Evolutionary conservation across 148 eudicot genomes (phyloP).

Genomic region (Fagopyrum homotropicum): DNA sequence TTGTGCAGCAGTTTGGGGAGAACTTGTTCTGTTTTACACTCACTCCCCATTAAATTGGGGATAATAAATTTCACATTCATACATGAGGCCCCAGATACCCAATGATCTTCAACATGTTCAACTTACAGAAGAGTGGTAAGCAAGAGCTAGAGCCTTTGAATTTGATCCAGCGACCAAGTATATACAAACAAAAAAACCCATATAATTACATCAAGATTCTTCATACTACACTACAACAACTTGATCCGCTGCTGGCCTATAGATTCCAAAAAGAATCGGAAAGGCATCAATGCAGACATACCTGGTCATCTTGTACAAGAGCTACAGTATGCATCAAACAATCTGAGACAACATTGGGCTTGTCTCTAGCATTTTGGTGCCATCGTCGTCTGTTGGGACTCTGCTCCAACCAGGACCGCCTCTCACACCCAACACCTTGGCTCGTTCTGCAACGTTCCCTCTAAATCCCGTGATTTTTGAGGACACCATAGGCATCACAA

Average conservation of each 20-base stretch:
- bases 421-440: conserved; percentile 52
- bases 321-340: conserved; percentile 24
- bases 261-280: background rate
- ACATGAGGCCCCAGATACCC: background rate
- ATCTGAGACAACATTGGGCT: conserved; percentile 33
- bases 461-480: conserved; percentile 90
- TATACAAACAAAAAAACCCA: conserved; percentile 11
- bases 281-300: too few relatives aligned
- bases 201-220: conserved; percentile 12
- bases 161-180: conserved; percentile 16
- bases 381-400: conserved; percentile 52
- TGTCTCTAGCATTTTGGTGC: conserved; percentile 42
- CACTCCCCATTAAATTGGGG: background rate
- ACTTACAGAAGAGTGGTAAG: conserved; percentile 18
- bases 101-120: conserved; percentile 5
- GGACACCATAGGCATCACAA: conserved; percentile 95
- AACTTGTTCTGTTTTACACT: background rate
- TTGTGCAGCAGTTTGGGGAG: background rate
- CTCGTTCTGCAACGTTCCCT: conserved; percentile 43
- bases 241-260: conserved; percentile 7
- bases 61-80: background rate
- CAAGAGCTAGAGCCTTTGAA: background rate
- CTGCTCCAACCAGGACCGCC: conserved; percentile 52
- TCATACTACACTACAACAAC: conserved; percentile 1
- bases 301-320: conserved; percentile 5